phyloP scores from a whole-genome alignment of 768 basidiomycete species.

The Phlegmacium glaucopus region DNA sequence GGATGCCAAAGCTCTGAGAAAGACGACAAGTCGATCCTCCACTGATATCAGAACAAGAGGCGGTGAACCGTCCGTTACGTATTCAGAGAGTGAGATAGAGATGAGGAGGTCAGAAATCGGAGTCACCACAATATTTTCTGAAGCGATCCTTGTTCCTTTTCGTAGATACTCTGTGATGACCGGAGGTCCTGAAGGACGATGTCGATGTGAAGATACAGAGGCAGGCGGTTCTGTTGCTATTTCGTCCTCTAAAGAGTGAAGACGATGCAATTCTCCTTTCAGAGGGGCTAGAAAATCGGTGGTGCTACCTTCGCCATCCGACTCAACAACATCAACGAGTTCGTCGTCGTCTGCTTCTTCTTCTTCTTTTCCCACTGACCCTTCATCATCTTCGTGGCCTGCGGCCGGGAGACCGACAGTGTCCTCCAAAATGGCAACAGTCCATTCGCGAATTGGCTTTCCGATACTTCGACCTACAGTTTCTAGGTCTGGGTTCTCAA shows the following conservation, averaged over 20 bases:
- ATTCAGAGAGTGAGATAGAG: constrained; percentile 34
- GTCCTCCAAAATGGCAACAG: constrained; percentile 66
- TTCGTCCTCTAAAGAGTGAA: constrained; percentile 41
- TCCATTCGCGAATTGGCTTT: constrained; percentile 59
- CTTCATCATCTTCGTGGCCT: constrained; percentile 19
- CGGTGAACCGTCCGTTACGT: constrained; percentile 25
- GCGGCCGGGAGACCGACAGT: constrained; percentile 55
- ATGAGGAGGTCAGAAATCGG: constrained; percentile 45
- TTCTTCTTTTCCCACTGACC: constrained; percentile 7
- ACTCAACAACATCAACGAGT: constrained; percentile 66
- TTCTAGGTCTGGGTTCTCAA: constrained; percentile 76
- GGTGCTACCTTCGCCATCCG: constrained; percentile 48
- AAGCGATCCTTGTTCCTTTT: constrained; percentile 61
- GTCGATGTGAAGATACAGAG: constrained; percentile 33
- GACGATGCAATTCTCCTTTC: constrained; percentile 60
- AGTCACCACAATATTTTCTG: constrained; percentile 53
- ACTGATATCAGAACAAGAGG: constrained; percentile 49
- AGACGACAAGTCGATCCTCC: constrained; percentile 48
- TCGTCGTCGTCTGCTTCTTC: constrained; percentile 48
- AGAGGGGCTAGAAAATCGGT: constrained; percentile 65
- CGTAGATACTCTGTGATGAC: constrained; percentile 59
- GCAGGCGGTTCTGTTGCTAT: constrained; percentile 25
- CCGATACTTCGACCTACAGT: constrained; percentile 62
- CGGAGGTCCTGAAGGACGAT: constrained; percentile 18
- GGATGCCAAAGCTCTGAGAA: constrained; percentile 56